Evolutionary conservation across 768 basidiomycete species (phyloP), one percentile per base, ranked within the genome.

Genomic region (Tricholomella constricta): DNA sequence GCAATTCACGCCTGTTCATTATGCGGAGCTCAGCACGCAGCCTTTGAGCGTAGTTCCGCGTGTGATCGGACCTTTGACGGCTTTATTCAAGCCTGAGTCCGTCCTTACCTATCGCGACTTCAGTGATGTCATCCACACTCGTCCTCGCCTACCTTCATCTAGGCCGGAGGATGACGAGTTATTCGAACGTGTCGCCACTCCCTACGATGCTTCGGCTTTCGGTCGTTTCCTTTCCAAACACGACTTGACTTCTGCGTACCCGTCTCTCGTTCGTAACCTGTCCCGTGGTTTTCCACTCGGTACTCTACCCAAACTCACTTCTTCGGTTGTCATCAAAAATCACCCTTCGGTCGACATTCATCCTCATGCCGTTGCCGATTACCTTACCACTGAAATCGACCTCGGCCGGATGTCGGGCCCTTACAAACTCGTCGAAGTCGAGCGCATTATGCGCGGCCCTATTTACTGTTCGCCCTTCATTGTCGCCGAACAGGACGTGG

Each of bases 391-490:
- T 11, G 44, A 45, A 20, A n/a, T 45, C 8, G 10, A 15, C 3
- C 23, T 11, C 2, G 29, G 44, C 6, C 29, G 29, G 1, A 45
- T 45, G n/a, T n/a, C n/a, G n/a, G n/a, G n/a, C n/a, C n/a, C n/a
- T n/a, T n/a, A n/a, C n/a, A n/a, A n/a, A n/a, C 46, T 19, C 2
- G 17, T 20, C 0, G 51, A 62, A 25, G 52, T 66, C 4, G 60
- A 66, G 25, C 20, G 6, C 10, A 52, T 69, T 9, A 50, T 69
- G 34, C 40, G 59, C 2, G 66, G 69, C 1, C 65, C 64, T 1
- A 68, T 69, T 37, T 51, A 47, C 19, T 50, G 53, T 4, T 65
- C 69, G 0, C 69, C 69, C 0, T 46, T 68, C 7, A 48, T 65
- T 50, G 57, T 63, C 2, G 36, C 55, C 2, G 25, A 26, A 0